These are phyloP conservation scores for Plectosphaerella sp. DNA, from an alignment of 2,329 filamentous ascomycete species.

Conservation along the genomic window DNA sequence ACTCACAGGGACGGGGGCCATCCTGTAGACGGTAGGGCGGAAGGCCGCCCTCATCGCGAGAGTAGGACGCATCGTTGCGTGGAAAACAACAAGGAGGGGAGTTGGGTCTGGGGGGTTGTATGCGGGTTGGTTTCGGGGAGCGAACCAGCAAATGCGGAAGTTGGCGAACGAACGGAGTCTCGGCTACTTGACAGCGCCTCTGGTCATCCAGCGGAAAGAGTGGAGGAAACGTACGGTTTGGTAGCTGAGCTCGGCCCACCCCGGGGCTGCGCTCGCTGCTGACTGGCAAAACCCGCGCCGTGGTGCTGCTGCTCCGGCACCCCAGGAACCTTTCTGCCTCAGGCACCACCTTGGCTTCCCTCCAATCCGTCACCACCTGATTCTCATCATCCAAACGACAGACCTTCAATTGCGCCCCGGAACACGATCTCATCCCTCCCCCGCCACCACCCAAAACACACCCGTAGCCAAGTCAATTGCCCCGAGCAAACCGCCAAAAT, in stretches of 20 bases:
- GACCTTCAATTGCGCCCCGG: constrained; percentile 16
- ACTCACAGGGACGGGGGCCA: constrained; percentile 71
- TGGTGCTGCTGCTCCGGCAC: neutral
- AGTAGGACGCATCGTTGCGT: constrained; percentile 59
- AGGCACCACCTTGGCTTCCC: constrained; percentile 19
- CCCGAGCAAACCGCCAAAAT: constrained; percentile 58
- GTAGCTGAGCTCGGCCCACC: constrained; percentile 8
- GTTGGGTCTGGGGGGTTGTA: neutral
- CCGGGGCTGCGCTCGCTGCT: neutral
- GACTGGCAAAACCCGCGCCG: neutral
- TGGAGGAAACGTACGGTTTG: constrained; percentile 1
- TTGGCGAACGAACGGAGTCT: neutral
- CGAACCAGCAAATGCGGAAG: neutral
- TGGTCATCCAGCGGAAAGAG: neutral
- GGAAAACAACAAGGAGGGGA: neutral
- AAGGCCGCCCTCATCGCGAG: constrained; percentile 59
- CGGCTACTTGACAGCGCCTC: neutral
- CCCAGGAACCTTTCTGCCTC: constrained; percentile 19
- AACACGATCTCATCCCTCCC: constrained; percentile 27
- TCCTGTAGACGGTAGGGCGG: constrained; percentile 61
- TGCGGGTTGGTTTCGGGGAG: neutral
- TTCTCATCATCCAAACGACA: constrained; percentile 24
- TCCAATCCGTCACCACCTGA: constrained; percentile 30
- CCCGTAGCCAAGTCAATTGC: constrained; percentile 18
- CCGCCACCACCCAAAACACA: constrained; percentile 27